phyloP scores from a whole-genome alignment of 208 protist genomes.

The Wallacemonas sp. region DNA sequence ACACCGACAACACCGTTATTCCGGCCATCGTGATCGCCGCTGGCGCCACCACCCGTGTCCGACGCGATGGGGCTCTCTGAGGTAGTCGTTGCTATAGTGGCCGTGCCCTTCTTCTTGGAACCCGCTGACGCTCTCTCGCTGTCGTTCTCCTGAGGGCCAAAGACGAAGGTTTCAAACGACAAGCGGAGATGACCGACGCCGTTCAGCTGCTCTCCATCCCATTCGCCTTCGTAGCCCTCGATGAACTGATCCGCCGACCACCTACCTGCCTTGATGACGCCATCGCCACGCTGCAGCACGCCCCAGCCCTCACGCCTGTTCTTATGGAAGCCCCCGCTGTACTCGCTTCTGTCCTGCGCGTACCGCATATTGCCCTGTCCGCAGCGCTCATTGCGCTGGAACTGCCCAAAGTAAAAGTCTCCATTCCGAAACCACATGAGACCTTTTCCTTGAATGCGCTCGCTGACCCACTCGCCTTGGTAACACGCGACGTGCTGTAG shows the following conservation, averaged over 20 bases:
- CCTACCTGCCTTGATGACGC: constrained; percentile 56
- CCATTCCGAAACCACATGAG: constrained; percentile 82
- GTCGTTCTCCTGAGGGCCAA: not conserved
- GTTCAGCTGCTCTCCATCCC: constrained; percentile 67
- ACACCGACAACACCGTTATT: not conserved
- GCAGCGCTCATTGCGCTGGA: constrained; percentile 55
- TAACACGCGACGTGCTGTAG: constrained; percentile 49
- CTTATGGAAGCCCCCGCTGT: constrained; percentile 65
- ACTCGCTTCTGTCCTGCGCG: constrained; percentile 60
- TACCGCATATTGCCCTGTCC: constrained; percentile 83
- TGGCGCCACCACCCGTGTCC: no score
- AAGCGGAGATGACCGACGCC: constrained; percentile 66
- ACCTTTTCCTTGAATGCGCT: constrained; percentile 77
- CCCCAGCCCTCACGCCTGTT: constrained; percentile 70
- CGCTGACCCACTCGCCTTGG: constrained; percentile 86
- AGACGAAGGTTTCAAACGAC: constrained; percentile 42
- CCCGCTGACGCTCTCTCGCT: not conserved
- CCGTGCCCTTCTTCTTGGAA: not conserved
- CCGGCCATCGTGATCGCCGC: not conserved
- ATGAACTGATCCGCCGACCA: constrained; percentile 67
- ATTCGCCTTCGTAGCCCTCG: constrained; percentile 89
- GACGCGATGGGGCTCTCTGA: not conserved
- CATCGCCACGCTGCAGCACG: constrained; percentile 52
- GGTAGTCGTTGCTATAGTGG: not conserved
- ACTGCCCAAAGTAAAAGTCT: constrained; percentile 80